Evolutionary conservation across 2,329 filamentous ascomycete genomes (phyloP).

Genomic region (Epicoccum nigrum): DNA sequence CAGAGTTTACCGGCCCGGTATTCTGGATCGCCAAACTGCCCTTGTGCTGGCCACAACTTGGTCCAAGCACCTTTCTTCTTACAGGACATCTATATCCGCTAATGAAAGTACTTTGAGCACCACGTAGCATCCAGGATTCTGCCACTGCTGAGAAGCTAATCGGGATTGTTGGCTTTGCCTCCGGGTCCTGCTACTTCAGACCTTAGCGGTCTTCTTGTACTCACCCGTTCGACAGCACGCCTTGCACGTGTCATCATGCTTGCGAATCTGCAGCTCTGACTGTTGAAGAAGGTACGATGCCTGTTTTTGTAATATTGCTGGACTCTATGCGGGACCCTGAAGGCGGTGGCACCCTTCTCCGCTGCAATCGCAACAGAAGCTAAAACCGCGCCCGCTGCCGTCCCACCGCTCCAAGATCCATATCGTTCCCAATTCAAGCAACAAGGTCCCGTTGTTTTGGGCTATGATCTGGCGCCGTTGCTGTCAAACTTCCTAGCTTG

Average conservation of each 20-base stretch:
- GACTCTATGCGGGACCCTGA: conserved; percentile 24
- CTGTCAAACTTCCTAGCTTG: conserved; percentile 37
- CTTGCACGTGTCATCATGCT: conserved; percentile 43
- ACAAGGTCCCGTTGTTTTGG: conserved; percentile 31
- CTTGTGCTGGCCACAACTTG: conserved; percentile 22
- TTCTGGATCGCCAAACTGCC: conserved; percentile 32
- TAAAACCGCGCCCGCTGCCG: conserved; percentile 27
- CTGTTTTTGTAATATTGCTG: conserved; percentile 33
- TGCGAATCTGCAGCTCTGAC: conserved; percentile 31
- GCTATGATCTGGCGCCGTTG: conserved; percentile 32
- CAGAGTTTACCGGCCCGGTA: conserved; percentile 29
- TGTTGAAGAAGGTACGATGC: conserved; percentile 38
- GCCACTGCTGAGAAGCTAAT: conserved; percentile 19
- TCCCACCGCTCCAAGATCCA: conserved; percentile 28
- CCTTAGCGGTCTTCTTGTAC: conserved; percentile 26
- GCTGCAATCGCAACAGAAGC: conserved; percentile 33
- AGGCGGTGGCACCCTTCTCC: conserved; percentile 32
- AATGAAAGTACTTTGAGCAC: conserved; percentile 45
- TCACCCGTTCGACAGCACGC: conserved; percentile 22
- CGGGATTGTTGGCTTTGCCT: conserved; percentile 25
- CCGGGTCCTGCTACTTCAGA: conserved; percentile 25
- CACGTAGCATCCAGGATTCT: conserved; percentile 27
- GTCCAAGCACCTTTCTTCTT: conserved; percentile 28
- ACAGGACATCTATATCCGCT: conserved; percentile 31
- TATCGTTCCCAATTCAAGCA: conserved; percentile 37